phyloP scores from a whole-genome alignment of 306 rosid species.

The Prunus fruticosa region DNA sequence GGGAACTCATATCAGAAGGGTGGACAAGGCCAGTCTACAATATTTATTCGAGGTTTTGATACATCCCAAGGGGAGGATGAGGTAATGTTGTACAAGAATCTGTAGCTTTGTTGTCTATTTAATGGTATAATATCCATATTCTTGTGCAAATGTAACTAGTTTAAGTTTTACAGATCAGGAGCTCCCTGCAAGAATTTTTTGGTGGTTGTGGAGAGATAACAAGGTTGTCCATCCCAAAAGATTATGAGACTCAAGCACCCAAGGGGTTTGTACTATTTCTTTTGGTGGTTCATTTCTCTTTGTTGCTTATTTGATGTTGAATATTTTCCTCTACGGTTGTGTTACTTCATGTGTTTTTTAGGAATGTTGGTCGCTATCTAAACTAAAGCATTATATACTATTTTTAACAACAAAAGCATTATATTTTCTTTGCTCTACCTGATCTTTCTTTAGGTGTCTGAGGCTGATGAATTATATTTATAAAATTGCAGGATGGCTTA shows the following conservation, averaged over 20 bases:
- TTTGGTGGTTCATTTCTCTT: neutral
- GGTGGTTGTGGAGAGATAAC: slow-evolving; percentile 65
- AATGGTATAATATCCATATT: neutral
- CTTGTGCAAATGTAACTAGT: too few species aligned
- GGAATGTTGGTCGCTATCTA: too few species aligned
- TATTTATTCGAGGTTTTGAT: slow-evolving; percentile 72
- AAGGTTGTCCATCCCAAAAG: slow-evolving; percentile 71
- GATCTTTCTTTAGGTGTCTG: neutral
- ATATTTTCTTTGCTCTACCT: neutral
- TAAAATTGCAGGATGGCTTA: slow-evolving; percentile 59
- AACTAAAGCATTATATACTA: neutral
- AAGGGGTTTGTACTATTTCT: slow-evolving; percentile 54
- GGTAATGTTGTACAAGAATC: slow-evolving; percentile 30
- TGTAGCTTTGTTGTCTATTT: neutral
- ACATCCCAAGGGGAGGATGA: slow-evolving; percentile 56
- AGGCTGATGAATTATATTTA: neutral
- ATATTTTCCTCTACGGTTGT: neutral
- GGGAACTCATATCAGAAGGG: slow-evolving; percentile 53
- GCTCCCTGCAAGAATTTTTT: slow-evolving; percentile 52
- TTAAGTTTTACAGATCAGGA: slow-evolving; percentile 40
- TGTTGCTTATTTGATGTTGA: neutral
- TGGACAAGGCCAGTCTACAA: slow-evolving; percentile 41
- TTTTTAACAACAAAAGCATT: too few species aligned
- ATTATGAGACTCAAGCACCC: slow-evolving; percentile 46
- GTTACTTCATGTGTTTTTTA: too few species aligned